These are phyloP conservation scores for Lotus japonicus DNA, from an alignment of 306 rosid species.

Conservation along the genomic window DNA sequence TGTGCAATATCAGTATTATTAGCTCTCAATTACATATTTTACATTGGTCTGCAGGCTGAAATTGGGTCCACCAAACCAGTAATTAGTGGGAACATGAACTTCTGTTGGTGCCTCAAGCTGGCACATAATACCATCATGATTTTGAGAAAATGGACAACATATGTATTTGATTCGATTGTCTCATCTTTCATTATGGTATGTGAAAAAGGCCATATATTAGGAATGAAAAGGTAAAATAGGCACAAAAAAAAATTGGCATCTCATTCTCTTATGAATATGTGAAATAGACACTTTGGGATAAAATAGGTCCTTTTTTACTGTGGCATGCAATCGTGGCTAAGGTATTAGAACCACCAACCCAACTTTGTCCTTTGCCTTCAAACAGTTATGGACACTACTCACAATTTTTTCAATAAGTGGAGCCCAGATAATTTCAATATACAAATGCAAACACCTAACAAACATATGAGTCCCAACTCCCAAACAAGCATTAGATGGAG, in stretches of 20 bases:
- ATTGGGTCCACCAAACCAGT: no score
- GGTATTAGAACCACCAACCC: not conserved
- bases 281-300: no score
- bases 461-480: no score
- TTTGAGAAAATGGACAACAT: conserved; percentile 16
- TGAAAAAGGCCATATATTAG: conserved; percentile 9
- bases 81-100: not conserved
- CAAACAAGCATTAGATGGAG: no score
- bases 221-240: conserved; percentile 15
- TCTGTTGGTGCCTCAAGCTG: not conserved
- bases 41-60: no score
- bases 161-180: conserved; percentile 18
- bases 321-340: conserved; percentile 34
- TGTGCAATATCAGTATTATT: not conserved
- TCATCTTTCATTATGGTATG: conserved; percentile 2
- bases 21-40: not conserved
- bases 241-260: no score
- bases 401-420: not conserved
- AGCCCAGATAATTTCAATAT: no score
- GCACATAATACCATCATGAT: not conserved
- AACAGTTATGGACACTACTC: not conserved
- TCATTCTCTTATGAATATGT: no score
- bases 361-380: not conserved
- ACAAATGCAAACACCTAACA: no score
- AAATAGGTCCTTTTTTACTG: conserved; percentile 10